A percentile compares a stretch with the other conserved stretches of the same genome.
phyloP scores from a whole-genome alignment of 2,329 filamentous ascomycete species.

The Sclerotinia glacialis region DNA sequence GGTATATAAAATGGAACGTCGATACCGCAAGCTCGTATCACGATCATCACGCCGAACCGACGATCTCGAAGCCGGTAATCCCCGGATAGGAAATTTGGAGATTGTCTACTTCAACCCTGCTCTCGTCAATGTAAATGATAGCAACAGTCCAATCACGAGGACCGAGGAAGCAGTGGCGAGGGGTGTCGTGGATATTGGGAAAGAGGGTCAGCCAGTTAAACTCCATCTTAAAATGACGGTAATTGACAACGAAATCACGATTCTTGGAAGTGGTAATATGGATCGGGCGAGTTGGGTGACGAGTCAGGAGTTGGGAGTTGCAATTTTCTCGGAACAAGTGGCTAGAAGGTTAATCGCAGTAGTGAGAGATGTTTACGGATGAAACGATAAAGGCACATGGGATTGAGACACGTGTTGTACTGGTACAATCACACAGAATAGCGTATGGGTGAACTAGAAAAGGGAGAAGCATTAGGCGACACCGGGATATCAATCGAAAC shows the following conservation, averaged over 20 bases:
- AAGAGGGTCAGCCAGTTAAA: slow-evolving; percentile 59
- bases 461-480: neutral
- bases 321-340: slow-evolving; percentile 47
- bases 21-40: slow-evolving; percentile 45
- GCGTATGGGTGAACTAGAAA: neutral
- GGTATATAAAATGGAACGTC: slow-evolving; percentile 56
- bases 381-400: neutral
- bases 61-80: neutral
- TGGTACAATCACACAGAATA: too few relatives aligned
- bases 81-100: slow-evolving; percentile 30
- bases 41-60: slow-evolving; percentile 22
- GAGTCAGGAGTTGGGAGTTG: slow-evolving; percentile 76
- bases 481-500: neutral
- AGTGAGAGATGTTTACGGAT: slow-evolving; percentile 24
- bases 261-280: slow-evolving; percentile 79
- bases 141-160: neutral
- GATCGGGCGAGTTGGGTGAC: slow-evolving; percentile 85
- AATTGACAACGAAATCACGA: slow-evolving; percentile 63
- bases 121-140: neutral
- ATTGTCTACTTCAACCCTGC: slow-evolving; percentile 35
- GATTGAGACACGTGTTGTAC: too few relatives aligned
- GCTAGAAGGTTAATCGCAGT: slow-evolving; percentile 33
- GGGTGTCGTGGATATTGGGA: neutral
- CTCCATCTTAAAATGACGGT: slow-evolving; percentile 76
- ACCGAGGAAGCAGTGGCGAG: neutral